Conservation (phyloP, 164 flowering plant species). For the Magnolia officinalis region DNA sequence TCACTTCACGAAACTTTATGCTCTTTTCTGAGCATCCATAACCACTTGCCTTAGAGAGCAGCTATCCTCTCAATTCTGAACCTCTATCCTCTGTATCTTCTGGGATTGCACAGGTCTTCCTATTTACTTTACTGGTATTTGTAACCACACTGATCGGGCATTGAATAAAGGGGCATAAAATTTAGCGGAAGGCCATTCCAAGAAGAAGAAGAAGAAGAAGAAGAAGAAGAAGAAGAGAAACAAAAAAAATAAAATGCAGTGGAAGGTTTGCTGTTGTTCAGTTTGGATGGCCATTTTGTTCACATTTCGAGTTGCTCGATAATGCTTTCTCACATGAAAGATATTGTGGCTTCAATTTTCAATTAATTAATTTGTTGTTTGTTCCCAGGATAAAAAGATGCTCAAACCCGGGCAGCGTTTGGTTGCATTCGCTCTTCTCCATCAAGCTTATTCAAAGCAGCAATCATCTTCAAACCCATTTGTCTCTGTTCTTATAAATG, state of each 20-base stretch:
- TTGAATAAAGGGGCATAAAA: too few relatives aligned
- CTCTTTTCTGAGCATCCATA: too few relatives aligned
- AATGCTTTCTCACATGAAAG: background rate
- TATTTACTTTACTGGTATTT: too few relatives aligned
- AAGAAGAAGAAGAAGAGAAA: too few relatives aligned
- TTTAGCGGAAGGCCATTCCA: too few relatives aligned
- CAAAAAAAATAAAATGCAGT: background rate
- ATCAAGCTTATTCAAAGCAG: constrained; percentile 53
- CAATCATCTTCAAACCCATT: constrained; percentile 64
- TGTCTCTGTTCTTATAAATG: constrained; percentile 49
- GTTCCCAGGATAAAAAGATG: constrained; percentile 56
- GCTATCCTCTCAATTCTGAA: too few relatives aligned
- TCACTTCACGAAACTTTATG: too few relatives aligned
- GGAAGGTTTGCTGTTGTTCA: background rate
- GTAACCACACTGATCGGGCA: too few relatives aligned
- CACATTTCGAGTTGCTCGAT: background rate
- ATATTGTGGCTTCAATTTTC: background rate
- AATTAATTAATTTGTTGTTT: constrained; percentile 1
- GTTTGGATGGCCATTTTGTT: background rate
- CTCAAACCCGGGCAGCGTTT: constrained; percentile 63
- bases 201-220: too few relatives aligned
- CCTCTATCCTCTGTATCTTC: too few relatives aligned
- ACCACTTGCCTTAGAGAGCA: too few relatives aligned
- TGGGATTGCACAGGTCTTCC: too few relatives aligned
- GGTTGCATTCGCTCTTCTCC: constrained; percentile 62